These are phyloP conservation scores for Populus deltoides DNA, from an alignment of 345 rosid genomes.

Conservation along the genomic window DNA sequence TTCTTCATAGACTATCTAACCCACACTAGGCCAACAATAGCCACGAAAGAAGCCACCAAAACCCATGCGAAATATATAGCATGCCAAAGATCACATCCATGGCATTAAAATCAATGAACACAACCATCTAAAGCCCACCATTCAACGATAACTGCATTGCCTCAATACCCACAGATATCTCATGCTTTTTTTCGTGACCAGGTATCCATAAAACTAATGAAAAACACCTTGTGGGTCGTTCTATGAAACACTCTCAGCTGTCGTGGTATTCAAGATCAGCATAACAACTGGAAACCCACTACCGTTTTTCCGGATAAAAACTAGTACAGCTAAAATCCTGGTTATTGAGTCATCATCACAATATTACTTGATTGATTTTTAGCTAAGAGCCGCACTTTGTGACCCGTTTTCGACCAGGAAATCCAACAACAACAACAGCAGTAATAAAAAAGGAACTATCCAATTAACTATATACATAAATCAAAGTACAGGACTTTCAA, in stretches of 20 bases:
- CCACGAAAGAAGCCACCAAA: neutral
- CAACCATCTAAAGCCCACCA: neutral
- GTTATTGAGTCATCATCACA: neutral
- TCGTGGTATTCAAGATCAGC: neutral
- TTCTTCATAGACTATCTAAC: neutral
- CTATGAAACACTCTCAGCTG: neutral
- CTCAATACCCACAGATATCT: neutral
- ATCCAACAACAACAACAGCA: too few species aligned
- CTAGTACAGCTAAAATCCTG: neutral
- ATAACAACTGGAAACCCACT: neutral
- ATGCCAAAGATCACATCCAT: neutral
- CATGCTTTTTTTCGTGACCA: neutral
- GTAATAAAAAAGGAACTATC: neutral
- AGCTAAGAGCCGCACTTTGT: neutral
- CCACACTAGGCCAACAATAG: neutral
- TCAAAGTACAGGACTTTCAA: neutral
- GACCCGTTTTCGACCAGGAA: too few species aligned
- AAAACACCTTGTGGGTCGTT: neutral
- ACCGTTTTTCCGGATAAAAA: neutral
- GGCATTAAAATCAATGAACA: neutral
- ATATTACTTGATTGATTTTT: neutral
- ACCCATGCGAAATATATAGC: neutral
- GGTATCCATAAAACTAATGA: neutral
- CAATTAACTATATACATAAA: neutral
- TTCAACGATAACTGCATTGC: neutral